Percentiles rank a stretch among this genome's conserved stretches.
These are phyloP conservation scores for Orobanche coerulescens DNA, from an alignment of 257 asterid species.

Conservation along the genomic window DNA sequence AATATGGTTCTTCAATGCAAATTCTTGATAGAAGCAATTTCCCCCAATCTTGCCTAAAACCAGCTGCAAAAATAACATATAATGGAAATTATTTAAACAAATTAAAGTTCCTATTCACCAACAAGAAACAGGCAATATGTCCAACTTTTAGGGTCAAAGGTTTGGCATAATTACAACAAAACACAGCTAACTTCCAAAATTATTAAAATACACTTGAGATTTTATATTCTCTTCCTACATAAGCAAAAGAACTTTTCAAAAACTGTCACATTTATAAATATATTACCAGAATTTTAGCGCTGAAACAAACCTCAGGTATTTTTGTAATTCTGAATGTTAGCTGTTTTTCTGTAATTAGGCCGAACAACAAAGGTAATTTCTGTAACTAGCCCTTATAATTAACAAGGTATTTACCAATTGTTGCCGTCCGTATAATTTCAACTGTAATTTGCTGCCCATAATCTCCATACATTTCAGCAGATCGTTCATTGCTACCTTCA, in stretches of 20 bases:
- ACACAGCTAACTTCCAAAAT: too few relatives aligned
- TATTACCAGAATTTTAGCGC: too few relatives aligned
- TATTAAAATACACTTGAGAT: too few relatives aligned
- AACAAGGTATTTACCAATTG: slow-evolving; percentile 34
- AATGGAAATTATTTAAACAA: not conserved
- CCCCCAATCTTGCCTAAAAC: slow-evolving; percentile 54
- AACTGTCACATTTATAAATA: too few relatives aligned
- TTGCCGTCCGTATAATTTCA: slow-evolving; percentile 47
- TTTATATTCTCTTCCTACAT: too few relatives aligned
- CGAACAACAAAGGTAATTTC: too few relatives aligned
- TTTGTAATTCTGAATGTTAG: too few relatives aligned
- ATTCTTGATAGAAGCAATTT: slow-evolving; percentile 52
- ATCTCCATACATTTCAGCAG: slow-evolving; percentile 37
- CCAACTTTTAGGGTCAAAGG: not conserved
- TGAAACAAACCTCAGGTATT: too few relatives aligned
- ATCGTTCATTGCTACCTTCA: slow-evolving; percentile 30
- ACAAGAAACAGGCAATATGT: not conserved
- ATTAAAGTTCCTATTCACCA: not conserved
- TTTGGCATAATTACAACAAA: too few relatives aligned
- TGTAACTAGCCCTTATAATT: not conserved
- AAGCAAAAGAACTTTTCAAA: too few relatives aligned
- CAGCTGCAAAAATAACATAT: slow-evolving; percentile 43
- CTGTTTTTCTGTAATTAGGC: too few relatives aligned
- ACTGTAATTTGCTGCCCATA: slow-evolving; percentile 36
- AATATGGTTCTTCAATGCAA: slow-evolving; percentile 43